Base-by-base conservation (phyloP, 352 stramenopile genomes). In the Globisporangium mamillatum region DNA sequence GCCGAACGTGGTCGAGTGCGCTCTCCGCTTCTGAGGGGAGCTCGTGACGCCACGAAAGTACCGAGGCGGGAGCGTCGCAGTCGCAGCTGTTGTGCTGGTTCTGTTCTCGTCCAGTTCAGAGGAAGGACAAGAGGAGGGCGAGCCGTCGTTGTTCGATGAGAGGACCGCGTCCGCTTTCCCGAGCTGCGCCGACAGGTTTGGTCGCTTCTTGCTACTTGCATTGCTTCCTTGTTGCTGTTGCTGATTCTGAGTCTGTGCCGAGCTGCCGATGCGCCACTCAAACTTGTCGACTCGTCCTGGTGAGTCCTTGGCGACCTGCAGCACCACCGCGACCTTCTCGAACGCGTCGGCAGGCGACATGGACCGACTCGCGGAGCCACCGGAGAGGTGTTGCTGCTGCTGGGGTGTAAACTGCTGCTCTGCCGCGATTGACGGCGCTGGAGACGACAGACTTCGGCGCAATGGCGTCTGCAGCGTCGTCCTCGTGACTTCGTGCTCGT, bases 1-100 rank as follows among this genome's bases (percentile, higher is more conserved):
- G 58, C 86, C 79, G 66, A 95, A 92, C 1, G 86, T 95, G 22
- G 82, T 90, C 56, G 86, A 92, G 72, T 94, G 84, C 57, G 87
- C 84, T 50, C 86, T 83, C 25, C 86, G 84, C 68, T 94, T 95
- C 64, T 89, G 70, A 16, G 82, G 82, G 0, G 82, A 85, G 50
- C 76, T 76, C 3, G 79, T 71, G 25, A 60, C 54, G 59, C 71
- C 78, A 46, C 82, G 74, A 24, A 92, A 78, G 75, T 94, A 94
- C 8, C 77, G 84, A 18, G 87, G 84, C n/a, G 87, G 84, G 22
- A 93, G 69, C 16, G 65, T 46, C 5, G 67, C 66, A 18, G 38
- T 20, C 29, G 22, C 36, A 25, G 7, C 12, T 44, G 36, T 32
- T 12, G 60, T 32, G 20, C 4, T 36, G 18, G 27, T 16, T 8